A percentile compares a stretch with the other conserved stretches of the same genome.
Conservation (phyloP, 257 asterid genomes). For the Solanum pimpinellifolium region DNA sequence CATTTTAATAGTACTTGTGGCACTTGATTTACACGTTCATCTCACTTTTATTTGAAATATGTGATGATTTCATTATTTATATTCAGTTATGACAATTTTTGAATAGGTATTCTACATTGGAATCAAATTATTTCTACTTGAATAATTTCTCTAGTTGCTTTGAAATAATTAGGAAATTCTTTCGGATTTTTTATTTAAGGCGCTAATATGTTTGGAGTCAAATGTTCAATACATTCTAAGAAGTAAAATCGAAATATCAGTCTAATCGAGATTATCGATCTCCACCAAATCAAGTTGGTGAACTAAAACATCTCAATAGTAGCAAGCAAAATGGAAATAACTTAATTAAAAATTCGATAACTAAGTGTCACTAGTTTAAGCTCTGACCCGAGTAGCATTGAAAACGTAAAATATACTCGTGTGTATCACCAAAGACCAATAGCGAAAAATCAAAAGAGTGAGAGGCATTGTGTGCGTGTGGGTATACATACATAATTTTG, state of each 20-base stretch:
- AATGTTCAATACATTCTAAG: background rate
- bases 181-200: background rate
- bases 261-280: background rate
- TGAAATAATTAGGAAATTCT: background rate
- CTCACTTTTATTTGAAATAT: background rate
- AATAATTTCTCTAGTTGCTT: background rate
- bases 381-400: background rate
- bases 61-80: too few relatives aligned
- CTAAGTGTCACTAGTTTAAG: background rate
- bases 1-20: background rate
- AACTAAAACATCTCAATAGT: background rate
- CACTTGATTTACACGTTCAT: background rate
- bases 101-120: too few relatives aligned
- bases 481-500: too few relatives aligned
- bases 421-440: background rate
- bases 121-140: too few relatives aligned
- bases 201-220: background rate
- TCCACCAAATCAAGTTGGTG: background rate
- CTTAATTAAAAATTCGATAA: background rate
- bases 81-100: background rate
- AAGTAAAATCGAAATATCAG: background rate
- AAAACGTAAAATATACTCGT: background rate
- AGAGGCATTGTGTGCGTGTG: background rate
- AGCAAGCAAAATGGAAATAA: background rate
- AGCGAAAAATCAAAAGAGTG: background rate